phyloP scores from a whole-genome alignment of 2,329 filamentous ascomycete genomes.

The Alternaria hordeiaustralica region DNA sequence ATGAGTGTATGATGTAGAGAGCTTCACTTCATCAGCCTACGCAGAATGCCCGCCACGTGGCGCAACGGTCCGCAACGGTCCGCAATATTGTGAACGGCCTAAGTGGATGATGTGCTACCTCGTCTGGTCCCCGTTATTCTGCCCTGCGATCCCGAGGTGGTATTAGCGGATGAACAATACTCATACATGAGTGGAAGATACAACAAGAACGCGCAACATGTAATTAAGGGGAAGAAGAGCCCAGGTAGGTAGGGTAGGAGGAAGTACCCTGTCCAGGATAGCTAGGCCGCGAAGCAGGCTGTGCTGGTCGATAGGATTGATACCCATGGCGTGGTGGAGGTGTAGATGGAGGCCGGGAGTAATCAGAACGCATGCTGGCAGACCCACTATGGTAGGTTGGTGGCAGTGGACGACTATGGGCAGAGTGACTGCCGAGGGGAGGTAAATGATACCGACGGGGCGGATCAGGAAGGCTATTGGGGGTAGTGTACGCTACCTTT shows the following conservation, averaged over 20 bases:
- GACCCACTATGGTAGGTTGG: conserved; percentile 20
- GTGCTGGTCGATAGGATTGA: conserved; percentile 29
- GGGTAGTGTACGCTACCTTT: conserved; percentile 51
- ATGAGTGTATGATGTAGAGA: conserved; percentile 6
- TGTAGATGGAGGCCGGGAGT: conserved; percentile 31
- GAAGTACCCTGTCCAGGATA: conserved; percentile 36
- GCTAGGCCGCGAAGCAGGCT: conserved; percentile 26
- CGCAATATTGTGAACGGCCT: not conserved
- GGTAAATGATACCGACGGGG: conserved; percentile 39
- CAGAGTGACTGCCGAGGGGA: conserved; percentile 17
- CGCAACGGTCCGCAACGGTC: not conserved
- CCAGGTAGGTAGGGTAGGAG: conserved; percentile 35
- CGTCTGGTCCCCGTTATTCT: conserved; percentile 41
- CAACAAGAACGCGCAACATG: conserved; percentile 14
- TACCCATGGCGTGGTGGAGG: conserved; percentile 21
- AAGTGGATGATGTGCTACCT: conserved; percentile 3
- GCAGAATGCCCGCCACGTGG: not conserved
- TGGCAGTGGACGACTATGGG: conserved; percentile 27
- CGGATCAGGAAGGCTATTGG: conserved; percentile 44
- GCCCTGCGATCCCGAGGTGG: conserved; percentile 24
- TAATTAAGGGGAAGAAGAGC: conserved; percentile 33
- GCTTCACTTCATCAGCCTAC: conserved; percentile 6
- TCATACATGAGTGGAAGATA: conserved; percentile 21
- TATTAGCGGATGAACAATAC: conserved; percentile 30
- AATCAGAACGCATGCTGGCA: conserved; percentile 24